Evolutionary conservation across 768 basidiomycete genomes (phyloP), one percentile per base, ranked within the genome.

Genomic region (Psilocybe subaeruginosa): DNA sequence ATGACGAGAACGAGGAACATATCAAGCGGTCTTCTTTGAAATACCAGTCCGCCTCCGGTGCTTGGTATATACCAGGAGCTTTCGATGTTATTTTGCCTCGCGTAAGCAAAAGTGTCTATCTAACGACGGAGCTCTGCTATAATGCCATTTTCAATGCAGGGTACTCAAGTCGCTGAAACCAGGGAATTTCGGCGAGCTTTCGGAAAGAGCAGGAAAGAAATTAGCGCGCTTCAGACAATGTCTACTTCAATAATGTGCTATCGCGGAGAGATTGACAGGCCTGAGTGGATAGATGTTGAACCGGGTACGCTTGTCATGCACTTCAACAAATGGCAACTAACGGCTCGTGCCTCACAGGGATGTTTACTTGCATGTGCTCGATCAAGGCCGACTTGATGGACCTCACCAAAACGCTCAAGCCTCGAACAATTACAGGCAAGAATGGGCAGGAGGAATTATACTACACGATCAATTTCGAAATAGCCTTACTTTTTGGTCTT

Each of bases 141-240:
- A 41, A 17, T 35, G 19, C 7, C 30, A 30, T 39, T 9, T 23
- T 54, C 48, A 2, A 54, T 47, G n/a, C 41, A 70, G 69, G 60
- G 66, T 53, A 66, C 67, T 5, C 69, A 64, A 53, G 66, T 70
- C n/a, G 52, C 64, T 19, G 67, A 67, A 50, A 65, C 59, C 31
- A 67, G 58, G 54, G 69, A 68, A 49, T 70, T 67, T 57, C 54
- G 63, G 0, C 66, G 61, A 45, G 16, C 60, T 30, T 68, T 68
- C 51, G 54, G 58, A 49, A 47, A 56, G 57, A 39, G 56, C 27
- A 56, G 61, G 57, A 53, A 55, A 56, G 33, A 59, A n/a, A 16
- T 54, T 17, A 55, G 4, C 4, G n/a, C 30, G 7, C 54, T 62
- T 7, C 19, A 47, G 17, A 54, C 17, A 12, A 33, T 53, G 43